These are phyloP conservation scores for Ceratocystis cubensis DNA, from an alignment of 2,329 filamentous ascomycete species.

Conservation along the genomic window DNA sequence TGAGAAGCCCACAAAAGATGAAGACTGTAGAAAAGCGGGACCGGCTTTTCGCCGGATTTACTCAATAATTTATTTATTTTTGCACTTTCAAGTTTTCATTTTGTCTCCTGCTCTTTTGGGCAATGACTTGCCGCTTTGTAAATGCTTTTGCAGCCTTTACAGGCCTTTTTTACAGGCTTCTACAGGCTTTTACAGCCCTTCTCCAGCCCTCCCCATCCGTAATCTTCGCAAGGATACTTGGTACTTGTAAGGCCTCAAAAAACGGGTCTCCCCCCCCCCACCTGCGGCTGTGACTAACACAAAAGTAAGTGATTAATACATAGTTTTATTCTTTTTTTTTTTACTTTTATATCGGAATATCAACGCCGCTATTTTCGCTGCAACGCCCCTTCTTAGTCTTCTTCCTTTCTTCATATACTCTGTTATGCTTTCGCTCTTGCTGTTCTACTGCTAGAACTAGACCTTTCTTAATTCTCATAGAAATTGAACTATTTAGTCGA, in stretches of 20 bases:
- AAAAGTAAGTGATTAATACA: slow-evolving; percentile 4
- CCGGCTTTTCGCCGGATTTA: background rate
- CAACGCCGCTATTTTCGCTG: slow-evolving; percentile 15
- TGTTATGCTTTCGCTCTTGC: background rate
- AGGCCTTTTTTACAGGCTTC: background rate
- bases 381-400: background rate
- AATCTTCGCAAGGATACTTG: no score
- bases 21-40: background rate
- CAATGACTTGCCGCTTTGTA: no score
- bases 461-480: background rate
- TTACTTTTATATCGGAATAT: slow-evolving; percentile 15
- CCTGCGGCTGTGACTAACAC: slow-evolving; percentile 19
- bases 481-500: background rate
- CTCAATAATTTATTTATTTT: background rate
- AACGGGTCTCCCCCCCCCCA: background rate
- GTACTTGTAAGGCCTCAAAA: background rate
- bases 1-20: background rate
- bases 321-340: background rate
- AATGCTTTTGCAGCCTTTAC: no score
- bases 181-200: background rate
- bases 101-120: background rate
- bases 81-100: background rate
- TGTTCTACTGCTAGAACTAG: slow-evolving; percentile 1
- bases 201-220: no score
- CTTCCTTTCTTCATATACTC: background rate